phyloP scores from a whole-genome alignment of 345 rosid genomes.

The Arabidopsis thaliana region TAIR10.1 NC_003070.9:20359501-20360000 shows the following conservation, averaged over 20 bases:
- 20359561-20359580: slow-evolving; percentile 73
- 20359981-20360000: slow-evolving; percentile 50
- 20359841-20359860: not conserved
- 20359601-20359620: slow-evolving; percentile 54
- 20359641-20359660: slow-evolving; percentile 51
- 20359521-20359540: slow-evolving; percentile 52
- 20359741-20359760: slow-evolving; percentile 68
- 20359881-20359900: slow-evolving; percentile 88
- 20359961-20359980: not conserved
- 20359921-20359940: slow-evolving; percentile 57
- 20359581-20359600: slow-evolving; percentile 72
- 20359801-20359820: slow-evolving; percentile 1
- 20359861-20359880: slow-evolving; percentile 74
- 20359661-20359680: slow-evolving; percentile 57
- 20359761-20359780: slow-evolving; percentile 74
- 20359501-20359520: slow-evolving; percentile 59
- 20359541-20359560: slow-evolving; percentile 49
- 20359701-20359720: slow-evolving; percentile 64
- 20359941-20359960: not conserved
- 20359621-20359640: slow-evolving; percentile 41
- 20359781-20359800: slow-evolving; percentile 73
- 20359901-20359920: slow-evolving; percentile 91
- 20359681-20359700: slow-evolving; percentile 63
- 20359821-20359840: not conserved
- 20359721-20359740: slow-evolving; percentile 70